These are phyloP conservation scores for Malassezia pachydermatis DNA, from an alignment of 1,284 basidiomycete species.

Conservation along the genomic window DNA sequence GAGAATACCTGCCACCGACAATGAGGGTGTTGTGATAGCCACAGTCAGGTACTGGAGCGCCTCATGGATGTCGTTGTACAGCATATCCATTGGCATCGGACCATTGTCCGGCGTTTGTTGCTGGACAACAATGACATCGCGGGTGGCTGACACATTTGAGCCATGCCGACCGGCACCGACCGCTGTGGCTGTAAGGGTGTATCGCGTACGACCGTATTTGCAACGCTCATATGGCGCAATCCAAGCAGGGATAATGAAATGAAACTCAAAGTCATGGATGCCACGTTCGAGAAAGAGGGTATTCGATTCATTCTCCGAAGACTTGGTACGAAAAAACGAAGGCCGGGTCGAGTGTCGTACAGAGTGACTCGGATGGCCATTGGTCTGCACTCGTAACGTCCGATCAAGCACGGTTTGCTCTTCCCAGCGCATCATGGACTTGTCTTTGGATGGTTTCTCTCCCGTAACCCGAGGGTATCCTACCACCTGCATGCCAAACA, in stretches of 20 bases:
- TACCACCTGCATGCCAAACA: constrained; percentile 37
- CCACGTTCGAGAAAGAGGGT: constrained; percentile 37
- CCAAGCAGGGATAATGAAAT: constrained; percentile 44
- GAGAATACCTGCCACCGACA: constrained; percentile 43
- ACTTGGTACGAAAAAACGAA: not conserved
- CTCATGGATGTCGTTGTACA: constrained; percentile 43
- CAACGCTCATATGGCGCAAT: constrained; percentile 39
- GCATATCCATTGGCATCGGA: constrained; percentile 40
- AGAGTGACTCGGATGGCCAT: constrained; percentile 21
- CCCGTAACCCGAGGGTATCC: constrained; percentile 24
- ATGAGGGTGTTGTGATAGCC: constrained; percentile 34
- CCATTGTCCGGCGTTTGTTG: constrained; percentile 38
- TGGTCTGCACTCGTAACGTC: constrained; percentile 28
- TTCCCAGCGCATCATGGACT: constrained; percentile 30
- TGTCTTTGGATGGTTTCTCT: not conserved
- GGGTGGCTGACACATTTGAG: constrained; percentile 29
- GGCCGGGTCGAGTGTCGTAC: constrained; percentile 16
- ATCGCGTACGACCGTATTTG: constrained; percentile 40
- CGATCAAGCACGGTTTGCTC: constrained; percentile 42
- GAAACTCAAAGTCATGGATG: constrained; percentile 44
- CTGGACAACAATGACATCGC: constrained; percentile 43
- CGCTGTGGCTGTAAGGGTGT: constrained; percentile 40
- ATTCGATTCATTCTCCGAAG: not conserved
- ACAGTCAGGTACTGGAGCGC: constrained; percentile 38
- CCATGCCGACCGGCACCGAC: constrained; percentile 37